Base-by-base conservation (phyloP, 2,329 filamentous ascomycete genomes). In the Amylocarpus encephaloides region DNA sequence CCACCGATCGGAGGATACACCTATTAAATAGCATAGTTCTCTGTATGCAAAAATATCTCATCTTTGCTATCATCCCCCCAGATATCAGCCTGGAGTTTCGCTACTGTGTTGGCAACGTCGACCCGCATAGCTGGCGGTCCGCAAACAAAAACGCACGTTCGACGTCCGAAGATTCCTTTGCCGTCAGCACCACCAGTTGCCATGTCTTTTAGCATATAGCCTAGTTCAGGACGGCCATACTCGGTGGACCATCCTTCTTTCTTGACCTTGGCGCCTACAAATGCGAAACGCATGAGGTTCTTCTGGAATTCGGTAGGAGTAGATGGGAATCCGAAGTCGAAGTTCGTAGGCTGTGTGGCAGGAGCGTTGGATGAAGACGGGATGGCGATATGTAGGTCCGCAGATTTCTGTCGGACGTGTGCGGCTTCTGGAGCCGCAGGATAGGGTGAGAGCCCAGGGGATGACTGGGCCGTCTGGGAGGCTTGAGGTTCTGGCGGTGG, bases 11-110 rank as follows among this genome's bases (percentile, higher is more conserved):
- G 6, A 12, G 16, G 5, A 15, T 4, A 16, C 18, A 15, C 19
- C n/a, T 13, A 44, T 56, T 68, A 95, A 55, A 95, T 74, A 46
- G 90, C 88, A 71, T 95, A 96, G 67, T 96, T 96, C 74, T 97
- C 92, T 3, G 91, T 88, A 72, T 96, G 92, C 67, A 96, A 69
- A 67, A 91, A 96, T 48, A 97, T 86, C 76, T 96, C 92, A 65
- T 96, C 91, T 42, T 86, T 78, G 60, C 79, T 77, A 32, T 83
- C 79, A 60, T 89, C 84, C 5, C 79, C 82, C 85, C 88, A 90
- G 44, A 97, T 90, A 67, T 85, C 81, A 22, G 79, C 80, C 74
- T 97, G 92, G 62, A 96, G 71, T 51, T 78, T 73, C 2, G 92
- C 92, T 19, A 95, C 88, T 0, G 88, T 86, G 58, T 82, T 87